Percentiles rank a stretch among this genome's conserved stretches.
These are phyloP conservation scores for Cercospora sp. DNA, from an alignment of 2,329 filamentous ascomycete species.

Conservation along the genomic window DNA sequence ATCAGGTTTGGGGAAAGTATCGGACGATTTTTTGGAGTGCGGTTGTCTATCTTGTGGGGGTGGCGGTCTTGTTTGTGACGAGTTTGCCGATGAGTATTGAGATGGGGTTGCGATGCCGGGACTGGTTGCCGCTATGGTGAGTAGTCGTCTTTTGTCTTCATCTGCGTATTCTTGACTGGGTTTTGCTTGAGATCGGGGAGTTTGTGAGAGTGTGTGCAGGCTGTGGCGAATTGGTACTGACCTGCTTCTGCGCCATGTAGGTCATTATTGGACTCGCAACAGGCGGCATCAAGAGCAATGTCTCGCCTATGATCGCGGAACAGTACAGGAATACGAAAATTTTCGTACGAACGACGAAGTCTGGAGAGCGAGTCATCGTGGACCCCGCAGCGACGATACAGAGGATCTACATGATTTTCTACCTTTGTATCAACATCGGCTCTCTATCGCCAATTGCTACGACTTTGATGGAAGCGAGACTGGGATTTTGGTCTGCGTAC, in stretches of 20 bases:
- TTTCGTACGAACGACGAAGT: conserved; percentile 42
- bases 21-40: conserved; percentile 68
- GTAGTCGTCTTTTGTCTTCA: background rate
- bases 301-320: conserved; percentile 54
- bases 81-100: conserved; percentile 64
- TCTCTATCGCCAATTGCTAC: conserved; percentile 53
- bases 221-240: background rate
- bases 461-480: conserved; percentile 64
- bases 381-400: conserved; percentile 48
- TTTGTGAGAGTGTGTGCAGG: background rate
- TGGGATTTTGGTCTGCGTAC: conserved; percentile 67
- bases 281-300: conserved; percentile 78
- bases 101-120: conserved; percentile 60
- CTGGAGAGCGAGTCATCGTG: conserved; percentile 48
- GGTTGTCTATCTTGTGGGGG: conserved; percentile 63
- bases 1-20: conserved; percentile 62
- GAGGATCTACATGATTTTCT: conserved; percentile 30
- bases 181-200: too few species aligned
- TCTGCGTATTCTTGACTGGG: too few species aligned
- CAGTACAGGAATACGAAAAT: conserved; percentile 43
- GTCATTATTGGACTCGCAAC: conserved; percentile 70
- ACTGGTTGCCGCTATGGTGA: conserved; percentile 60
- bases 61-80: conserved; percentile 64
- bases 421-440: conserved; percentile 66
- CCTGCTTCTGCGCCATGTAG: background rate